phyloP scores from a whole-genome alignment of 768 basidiomycete genomes.

The Suillus americanus region DNA sequence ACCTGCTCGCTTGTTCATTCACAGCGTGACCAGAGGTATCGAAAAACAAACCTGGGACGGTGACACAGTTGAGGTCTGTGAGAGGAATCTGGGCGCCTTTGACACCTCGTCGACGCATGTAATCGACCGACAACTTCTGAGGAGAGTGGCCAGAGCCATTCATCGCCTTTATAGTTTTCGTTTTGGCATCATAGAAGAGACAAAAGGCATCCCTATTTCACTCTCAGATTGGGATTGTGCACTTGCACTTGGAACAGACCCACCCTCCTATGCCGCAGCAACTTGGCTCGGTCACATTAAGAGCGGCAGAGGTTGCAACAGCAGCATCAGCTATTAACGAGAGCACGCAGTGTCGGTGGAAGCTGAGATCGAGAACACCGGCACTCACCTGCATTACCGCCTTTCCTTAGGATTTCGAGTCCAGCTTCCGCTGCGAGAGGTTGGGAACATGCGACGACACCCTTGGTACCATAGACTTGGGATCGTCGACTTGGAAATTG shows the following conservation, averaged over 20 bases:
- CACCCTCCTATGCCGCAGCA: slow-evolving; percentile 93
- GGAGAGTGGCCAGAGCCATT: slow-evolving; percentile 94
- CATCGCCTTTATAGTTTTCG: slow-evolving; percentile 80
- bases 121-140: slow-evolving; percentile 71
- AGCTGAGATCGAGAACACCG: not conserved
- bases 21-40: slow-evolving; percentile 2
- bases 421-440: slow-evolving; percentile 91
- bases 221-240: slow-evolving; percentile 13
- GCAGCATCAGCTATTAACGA: slow-evolving; percentile 79
- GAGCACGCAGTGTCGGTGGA: not conserved
- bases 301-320: slow-evolving; percentile 87
- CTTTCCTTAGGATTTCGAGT: slow-evolving; percentile 85
- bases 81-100: slow-evolving; percentile 68
- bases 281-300: slow-evolving; percentile 90
- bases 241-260: slow-evolving; percentile 16
- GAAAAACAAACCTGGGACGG: slow-evolving; percentile 64
- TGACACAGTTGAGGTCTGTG: slow-evolving; percentile 87
- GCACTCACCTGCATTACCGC: slow-evolving; percentile 88
- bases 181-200: slow-evolving; percentile 84
- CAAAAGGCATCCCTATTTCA: slow-evolving; percentile 80
- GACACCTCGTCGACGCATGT: slow-evolving; percentile 69
- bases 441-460: slow-evolving; percentile 86
- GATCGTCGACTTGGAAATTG: slow-evolving; percentile 84
- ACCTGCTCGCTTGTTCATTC: slow-evolving; percentile 42
- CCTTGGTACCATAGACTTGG: slow-evolving; percentile 83